Evolutionary conservation across 257 asterid species (phyloP), one percentile per base, ranked within the genome.

Genomic region (Ehretia macrophylla): DNA sequence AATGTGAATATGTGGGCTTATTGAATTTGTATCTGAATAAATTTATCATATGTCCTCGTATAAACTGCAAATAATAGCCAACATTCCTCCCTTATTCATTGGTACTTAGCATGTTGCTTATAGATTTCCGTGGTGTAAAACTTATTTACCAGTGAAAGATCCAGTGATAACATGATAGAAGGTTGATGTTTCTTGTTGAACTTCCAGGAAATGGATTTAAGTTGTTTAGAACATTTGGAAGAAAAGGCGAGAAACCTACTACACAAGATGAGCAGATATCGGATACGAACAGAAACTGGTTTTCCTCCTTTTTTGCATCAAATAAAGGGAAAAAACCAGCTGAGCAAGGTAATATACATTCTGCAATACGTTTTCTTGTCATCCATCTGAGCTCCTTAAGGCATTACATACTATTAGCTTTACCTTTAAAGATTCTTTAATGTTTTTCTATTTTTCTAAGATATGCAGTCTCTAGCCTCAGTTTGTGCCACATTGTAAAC

Each of bases 181-280:
- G 32, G 18, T 46, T 11, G 32, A 21, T 57, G 32, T 32, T 11
- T 49, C 52, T 38, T 37, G 48, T 42, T 66, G 58, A 64, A 65
- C 55, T 52, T 75, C 62, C 86, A 90, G 98, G 81, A 59, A 66
- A 65, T 40, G 91, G 93, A 32, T 84, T 82, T 72, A 81, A 71
- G 70, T 60, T 80, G 64, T 77, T 80, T 73, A 35, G 45, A 13
- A 35, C 23, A 59, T 80, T 65, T 62, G 81, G 85, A 21, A 77
- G 59, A 16, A 80, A 71, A 75, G 71, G 66, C 32, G 68, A 58
- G 45, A 73, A 62, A 65, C 75, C 71, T 45, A 65, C 55, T 46
- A 54, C 58, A 40, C 51, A 40, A 55, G 76, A 67, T n/a, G 78
- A 74, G 63, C 85, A 65, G 63, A 75, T 62, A 55, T 60, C 80